A percentile compares a stretch with the other conserved stretches of the same genome.
Conservation (phyloP, 2,329 filamentous ascomycete species). For the Cladobotryum mycophilum region DNA sequence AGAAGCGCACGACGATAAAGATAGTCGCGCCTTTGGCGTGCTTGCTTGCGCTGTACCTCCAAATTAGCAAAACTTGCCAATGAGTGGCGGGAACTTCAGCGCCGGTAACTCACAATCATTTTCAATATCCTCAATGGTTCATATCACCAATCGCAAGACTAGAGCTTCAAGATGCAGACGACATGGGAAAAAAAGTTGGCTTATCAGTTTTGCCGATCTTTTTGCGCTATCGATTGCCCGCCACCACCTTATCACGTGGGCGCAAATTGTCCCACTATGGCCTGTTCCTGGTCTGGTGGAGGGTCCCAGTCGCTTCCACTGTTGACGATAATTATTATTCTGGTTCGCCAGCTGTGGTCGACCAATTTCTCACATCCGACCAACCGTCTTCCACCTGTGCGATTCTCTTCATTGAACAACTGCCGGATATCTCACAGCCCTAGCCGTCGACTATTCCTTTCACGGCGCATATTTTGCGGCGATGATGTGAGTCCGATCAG, state of each 20-base stretch:
- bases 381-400: neutral
- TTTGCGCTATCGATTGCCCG: constrained; percentile 23
- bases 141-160: neutral
- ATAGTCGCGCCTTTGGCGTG: constrained; percentile 45
- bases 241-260: constrained; percentile 33
- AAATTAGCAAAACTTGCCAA: neutral
- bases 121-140: constrained; percentile 3
- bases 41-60: constrained; percentile 32
- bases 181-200: constrained; percentile 21
- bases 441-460: neutral
- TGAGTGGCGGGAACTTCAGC: too few species aligned
- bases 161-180: neutral
- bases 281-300: constrained; percentile 1
- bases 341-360: constrained; percentile 18
- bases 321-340: constrained; percentile 12
- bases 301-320: constrained; percentile 7
- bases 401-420: too few species aligned
- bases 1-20: constrained; percentile 85
- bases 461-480: constrained; percentile 23
- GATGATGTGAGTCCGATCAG: constrained; percentile 33
- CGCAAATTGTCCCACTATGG: constrained; percentile 35
- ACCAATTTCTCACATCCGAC: constrained; percentile 16
- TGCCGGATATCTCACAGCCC: neutral
- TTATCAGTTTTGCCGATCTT: constrained; percentile 23
- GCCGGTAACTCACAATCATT: constrained; percentile 15